phyloP scores from a whole-genome alignment of 495 filamentous ascomycete species.

The Penicillium canariense region DNA sequence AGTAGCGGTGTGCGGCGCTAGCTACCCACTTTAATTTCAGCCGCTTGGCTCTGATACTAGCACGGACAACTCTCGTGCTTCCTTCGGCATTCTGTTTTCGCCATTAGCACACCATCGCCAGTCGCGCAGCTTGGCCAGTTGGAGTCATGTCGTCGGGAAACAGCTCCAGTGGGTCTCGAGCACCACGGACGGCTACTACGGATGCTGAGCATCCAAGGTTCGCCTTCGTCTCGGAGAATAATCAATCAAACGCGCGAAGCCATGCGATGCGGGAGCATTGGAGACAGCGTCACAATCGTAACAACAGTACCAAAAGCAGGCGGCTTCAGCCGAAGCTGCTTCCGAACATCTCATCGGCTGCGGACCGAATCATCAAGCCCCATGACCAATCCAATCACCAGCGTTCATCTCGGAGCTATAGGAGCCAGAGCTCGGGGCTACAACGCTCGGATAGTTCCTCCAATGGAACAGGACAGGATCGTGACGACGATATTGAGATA shows the following conservation, averaged over 20 bases:
- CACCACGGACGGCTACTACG: not conserved
- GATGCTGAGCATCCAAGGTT: slow-evolving; percentile 8
- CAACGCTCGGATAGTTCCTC: not conserved
- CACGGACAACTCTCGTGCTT: not conserved
- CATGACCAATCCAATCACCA: not conserved
- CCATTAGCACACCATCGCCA: not conserved
- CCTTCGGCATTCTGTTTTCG: not conserved
- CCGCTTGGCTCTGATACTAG: not conserved
- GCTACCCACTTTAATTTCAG: not conserved
- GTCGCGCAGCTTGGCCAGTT: not conserved
- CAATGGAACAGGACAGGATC: not conserved
- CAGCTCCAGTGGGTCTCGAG: slow-evolving; percentile 1
- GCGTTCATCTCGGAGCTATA: slow-evolving; percentile 5
- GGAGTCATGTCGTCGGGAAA: slow-evolving; percentile 1
- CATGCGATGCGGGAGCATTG: slow-evolving; percentile 31
- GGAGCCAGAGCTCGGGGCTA: not conserved
- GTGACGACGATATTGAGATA: not conserved
- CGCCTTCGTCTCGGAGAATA: slow-evolving; percentile 20
- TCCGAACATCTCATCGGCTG: not conserved
- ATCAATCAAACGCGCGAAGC: slow-evolving; percentile 22
- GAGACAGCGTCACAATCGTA: slow-evolving; percentile 21
- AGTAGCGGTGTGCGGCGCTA: not conserved
- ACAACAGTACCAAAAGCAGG: slow-evolving; percentile 12
- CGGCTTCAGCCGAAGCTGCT: not conserved
- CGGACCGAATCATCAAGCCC: not conserved